Conservation (phyloP, 148 eudicot genomes). For the Chenopodium quinoa region DNA sequence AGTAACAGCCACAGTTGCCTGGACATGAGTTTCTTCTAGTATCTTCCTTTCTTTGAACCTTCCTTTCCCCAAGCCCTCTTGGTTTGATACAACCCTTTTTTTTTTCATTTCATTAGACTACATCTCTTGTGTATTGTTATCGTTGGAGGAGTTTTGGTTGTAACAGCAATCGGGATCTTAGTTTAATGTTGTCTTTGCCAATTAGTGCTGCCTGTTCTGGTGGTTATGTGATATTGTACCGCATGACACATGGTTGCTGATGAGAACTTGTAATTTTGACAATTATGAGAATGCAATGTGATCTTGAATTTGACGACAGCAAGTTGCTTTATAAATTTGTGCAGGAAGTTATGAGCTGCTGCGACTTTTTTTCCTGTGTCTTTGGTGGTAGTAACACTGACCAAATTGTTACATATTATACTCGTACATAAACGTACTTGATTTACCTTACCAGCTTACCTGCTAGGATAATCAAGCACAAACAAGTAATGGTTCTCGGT, state of each 20-base stretch:
- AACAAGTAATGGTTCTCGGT: too few relatives aligned
- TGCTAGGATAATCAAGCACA: too few relatives aligned
- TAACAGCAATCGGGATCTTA: neutral
- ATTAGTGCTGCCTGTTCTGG: neutral
- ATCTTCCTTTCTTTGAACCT: neutral
- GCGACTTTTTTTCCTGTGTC: neutral
- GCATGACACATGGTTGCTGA: neutral
- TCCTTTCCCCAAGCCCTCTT: neutral
- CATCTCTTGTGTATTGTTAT: neutral
- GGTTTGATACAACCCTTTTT: neutral
- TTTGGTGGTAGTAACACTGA: neutral
- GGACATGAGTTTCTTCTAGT: neutral
- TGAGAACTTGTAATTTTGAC: constrained; percentile 12
- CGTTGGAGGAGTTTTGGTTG: constrained; percentile 17
- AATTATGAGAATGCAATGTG: neutral
- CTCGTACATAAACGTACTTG: neutral
- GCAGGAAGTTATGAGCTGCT: neutral
- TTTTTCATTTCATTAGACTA: neutral
- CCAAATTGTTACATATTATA: neutral
- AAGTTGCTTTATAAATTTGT: neutral
- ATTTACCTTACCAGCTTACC: too few relatives aligned
- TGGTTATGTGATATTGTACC: neutral
- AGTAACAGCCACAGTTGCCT: constrained; percentile 27
- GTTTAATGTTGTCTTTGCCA: neutral
- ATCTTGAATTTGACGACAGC: neutral